phyloP scores from a whole-genome alignment of 441 rosid species.

The Erodium moschatum region DNA sequence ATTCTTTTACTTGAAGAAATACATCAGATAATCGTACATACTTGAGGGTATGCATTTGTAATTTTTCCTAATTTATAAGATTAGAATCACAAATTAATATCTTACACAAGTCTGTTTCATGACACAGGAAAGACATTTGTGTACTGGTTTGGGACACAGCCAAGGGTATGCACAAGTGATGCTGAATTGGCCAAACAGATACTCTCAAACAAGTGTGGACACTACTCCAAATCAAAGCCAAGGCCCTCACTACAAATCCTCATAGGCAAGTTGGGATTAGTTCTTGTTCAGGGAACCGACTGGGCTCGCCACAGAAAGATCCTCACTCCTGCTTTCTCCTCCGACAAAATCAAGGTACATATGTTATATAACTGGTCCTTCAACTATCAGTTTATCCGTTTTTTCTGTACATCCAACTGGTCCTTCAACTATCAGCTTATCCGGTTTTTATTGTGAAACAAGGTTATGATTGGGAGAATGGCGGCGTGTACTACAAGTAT shows the following conservation, averaged over 20 bases:
- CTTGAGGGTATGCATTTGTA: too few relatives aligned
- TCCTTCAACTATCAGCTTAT: too few relatives aligned
- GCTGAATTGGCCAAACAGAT: constrained; percentile 35
- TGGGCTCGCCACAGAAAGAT: constrained; percentile 40
- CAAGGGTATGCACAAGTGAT: constrained; percentile 31
- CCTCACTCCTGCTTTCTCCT: constrained; percentile 41
- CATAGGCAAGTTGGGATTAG: too few relatives aligned
- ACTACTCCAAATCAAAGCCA: constrained; percentile 24
- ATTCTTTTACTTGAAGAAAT: too few relatives aligned
- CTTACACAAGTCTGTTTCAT: too few relatives aligned
- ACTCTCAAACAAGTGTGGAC: constrained; percentile 25
- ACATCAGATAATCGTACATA: too few relatives aligned
- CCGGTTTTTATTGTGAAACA: neutral
- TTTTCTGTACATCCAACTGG: too few relatives aligned
- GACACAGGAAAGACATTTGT: constrained; percentile 37
- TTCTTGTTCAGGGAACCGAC: too few relatives aligned
- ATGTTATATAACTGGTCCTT: too few relatives aligned
- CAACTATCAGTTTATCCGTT: too few relatives aligned
- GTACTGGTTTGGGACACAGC: constrained; percentile 36
- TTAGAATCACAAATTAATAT: too few relatives aligned
- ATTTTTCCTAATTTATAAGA: too few relatives aligned
- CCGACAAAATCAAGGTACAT: constrained; percentile 40
- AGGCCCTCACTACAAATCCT: constrained; percentile 17
- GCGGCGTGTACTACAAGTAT: constrained; percentile 23
- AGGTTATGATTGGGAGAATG: constrained; percentile 28